Evolutionary conservation across 2,329 filamentous ascomycete species (phyloP).

Genomic region (Penicillium occitanis): DNA sequence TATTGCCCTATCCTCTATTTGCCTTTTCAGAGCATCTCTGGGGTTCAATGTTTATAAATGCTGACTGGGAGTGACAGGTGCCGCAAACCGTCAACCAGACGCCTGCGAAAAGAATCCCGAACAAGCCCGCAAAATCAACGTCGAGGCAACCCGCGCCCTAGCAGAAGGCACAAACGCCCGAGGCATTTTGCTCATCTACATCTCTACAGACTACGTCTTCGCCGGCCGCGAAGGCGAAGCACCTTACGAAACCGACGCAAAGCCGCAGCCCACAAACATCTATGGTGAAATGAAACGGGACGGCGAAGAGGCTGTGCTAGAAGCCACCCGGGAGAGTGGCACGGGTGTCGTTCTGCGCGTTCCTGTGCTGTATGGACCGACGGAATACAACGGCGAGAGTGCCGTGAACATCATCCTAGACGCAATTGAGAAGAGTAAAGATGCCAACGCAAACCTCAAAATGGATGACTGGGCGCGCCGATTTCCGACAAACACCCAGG

Average conservation of each 20-base stretch:
- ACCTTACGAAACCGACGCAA: slow-evolving; percentile 68
- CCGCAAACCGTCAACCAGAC: slow-evolving; percentile 85
- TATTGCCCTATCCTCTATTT: slow-evolving; percentile 30
- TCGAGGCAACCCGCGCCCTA: slow-evolving; percentile 66
- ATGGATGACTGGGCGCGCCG: slow-evolving; percentile 86
- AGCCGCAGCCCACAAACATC: slow-evolving; percentile 71
- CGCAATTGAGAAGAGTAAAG: slow-evolving; percentile 67
- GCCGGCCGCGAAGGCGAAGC: slow-evolving; percentile 77
- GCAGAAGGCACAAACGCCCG: slow-evolving; percentile 64
- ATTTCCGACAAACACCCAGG: slow-evolving; percentile 86
- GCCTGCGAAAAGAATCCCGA: slow-evolving; percentile 78
- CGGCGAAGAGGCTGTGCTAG: slow-evolving; percentile 69
- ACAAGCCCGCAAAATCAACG: slow-evolving; percentile 71
- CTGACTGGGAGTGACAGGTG: slow-evolving; percentile 54
- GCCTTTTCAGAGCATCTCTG: not conserved
- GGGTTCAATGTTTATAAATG: not conserved
- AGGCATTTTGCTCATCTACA: slow-evolving; percentile 56
- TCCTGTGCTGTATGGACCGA: slow-evolving; percentile 80
- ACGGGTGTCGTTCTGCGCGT: slow-evolving; percentile 72
- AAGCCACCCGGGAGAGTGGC: slow-evolving; percentile 55
- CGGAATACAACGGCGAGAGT: slow-evolving; percentile 69
- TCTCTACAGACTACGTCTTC: slow-evolving; percentile 76
- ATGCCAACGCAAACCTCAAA: slow-evolving; percentile 56
- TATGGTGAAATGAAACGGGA: slow-evolving; percentile 74
- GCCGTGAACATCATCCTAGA: slow-evolving; percentile 82